phyloP scores from a whole-genome alignment of 2,329 filamentous ascomycete species.

The Aspergillus fumigatus region DNA sequence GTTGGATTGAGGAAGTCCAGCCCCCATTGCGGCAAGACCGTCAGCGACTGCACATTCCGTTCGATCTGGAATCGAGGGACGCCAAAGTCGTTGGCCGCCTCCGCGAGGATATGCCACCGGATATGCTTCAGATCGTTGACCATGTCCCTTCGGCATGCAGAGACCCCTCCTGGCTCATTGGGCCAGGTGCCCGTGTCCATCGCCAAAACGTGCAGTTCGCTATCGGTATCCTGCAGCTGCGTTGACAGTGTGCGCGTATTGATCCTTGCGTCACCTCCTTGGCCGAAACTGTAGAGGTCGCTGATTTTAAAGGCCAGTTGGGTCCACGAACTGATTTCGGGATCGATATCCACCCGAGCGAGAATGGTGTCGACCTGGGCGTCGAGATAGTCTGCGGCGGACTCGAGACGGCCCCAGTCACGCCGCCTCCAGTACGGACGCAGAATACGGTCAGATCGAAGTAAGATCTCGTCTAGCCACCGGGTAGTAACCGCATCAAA shows the following conservation, averaged over 20 bases:
- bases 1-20: constrained; percentile 50
- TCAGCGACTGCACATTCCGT: constrained; percentile 52
- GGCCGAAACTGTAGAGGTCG: constrained; percentile 50
- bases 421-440: constrained; percentile 44
- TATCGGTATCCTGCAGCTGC: constrained; percentile 44
- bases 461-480: constrained; percentile 48
- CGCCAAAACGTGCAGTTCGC: constrained; percentile 49
- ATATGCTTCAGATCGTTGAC: constrained; percentile 52
- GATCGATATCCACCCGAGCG: constrained; percentile 49
- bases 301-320: constrained; percentile 49
- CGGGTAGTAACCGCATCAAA: constrained; percentile 48
- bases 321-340: constrained; percentile 50
- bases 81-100: constrained; percentile 53
- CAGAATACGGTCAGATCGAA: constrained; percentile 45
- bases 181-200: constrained; percentile 52
- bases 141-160: constrained; percentile 52
- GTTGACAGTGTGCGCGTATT: constrained; percentile 43
- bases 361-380: constrained; percentile 47
- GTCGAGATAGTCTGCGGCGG: constrained; percentile 43
- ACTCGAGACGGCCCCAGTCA: constrained; percentile 39
- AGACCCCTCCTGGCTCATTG: constrained; percentile 52
- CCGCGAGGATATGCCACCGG: constrained; percentile 52
- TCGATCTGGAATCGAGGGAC: constrained; percentile 55
- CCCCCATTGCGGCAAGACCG: constrained; percentile 52
- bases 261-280: constrained; percentile 50